Evolutionary conservation across 106 monocot species (phyloP), one percentile per base, ranked within the genome.

Genomic region (Apostasia ramifera): DNA sequence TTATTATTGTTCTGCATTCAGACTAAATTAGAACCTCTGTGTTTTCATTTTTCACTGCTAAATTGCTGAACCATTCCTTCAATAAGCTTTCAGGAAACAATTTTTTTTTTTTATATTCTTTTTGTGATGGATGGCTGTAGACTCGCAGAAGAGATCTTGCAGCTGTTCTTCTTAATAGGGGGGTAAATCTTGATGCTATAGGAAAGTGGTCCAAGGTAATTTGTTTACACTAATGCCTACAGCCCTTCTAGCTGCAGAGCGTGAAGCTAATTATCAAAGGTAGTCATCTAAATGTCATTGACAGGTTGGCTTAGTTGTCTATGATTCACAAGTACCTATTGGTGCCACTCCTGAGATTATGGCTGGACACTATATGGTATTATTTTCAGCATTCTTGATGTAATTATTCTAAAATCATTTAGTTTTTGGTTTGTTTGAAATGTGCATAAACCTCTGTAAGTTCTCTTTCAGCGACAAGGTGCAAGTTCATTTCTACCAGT

Each of bases 181-280:
- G 97, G 42, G 86, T 89, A 58, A 90, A 92, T 69, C 70, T 98
- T 41, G 89, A 92, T 58, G 89, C 84, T 47, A 78, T 98, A 54
- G 89, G 97, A 52, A 90, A 92, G 67, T 98, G 97, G 97, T 98
- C 97, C 46, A 98, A 92, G 92, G 97, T 98, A 77, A 72, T 1
- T 49, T 56, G 10, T 26, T 66, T 81, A 44, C 1, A n/a, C 55
- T 47, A 15, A n/a, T 62, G 38, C 14, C 55, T 26, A 26, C 44
- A 62, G 3, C 26, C 8, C 48, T 3, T 49, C 48, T 60, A 13
- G 46, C 8, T n/a, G n/a, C 14, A 1, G 49, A 4, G 46, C 47
- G 8, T 8, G 1, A 53, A 26, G 0, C 42, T 52, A 40, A 50
- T 13, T 37, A 44, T 59, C 12, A 59, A 59, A 11, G 6, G 44